Evolutionary conservation across 768 basidiomycete species (phyloP).

Genomic region (Agaricus blazei): DNA sequence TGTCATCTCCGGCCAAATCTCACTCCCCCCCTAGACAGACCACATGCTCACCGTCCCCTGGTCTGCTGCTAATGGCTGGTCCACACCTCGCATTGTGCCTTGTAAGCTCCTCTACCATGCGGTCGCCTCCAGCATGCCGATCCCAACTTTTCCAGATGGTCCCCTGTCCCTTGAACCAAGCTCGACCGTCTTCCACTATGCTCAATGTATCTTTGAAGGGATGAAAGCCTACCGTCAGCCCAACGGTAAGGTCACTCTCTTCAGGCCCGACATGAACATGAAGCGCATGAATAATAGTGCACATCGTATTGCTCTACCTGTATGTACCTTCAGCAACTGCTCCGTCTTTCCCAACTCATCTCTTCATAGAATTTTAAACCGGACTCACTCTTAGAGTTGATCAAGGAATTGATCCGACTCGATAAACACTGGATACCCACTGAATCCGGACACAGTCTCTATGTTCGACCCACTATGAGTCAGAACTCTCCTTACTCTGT

Average conservation of each 20-base stretch:
- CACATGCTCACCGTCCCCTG: constrained; percentile 85
- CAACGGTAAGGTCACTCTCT: constrained; percentile 71
- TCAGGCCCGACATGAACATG: constrained; percentile 98
- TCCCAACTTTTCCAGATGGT: constrained; percentile 43
- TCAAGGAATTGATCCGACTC: constrained; percentile 79
- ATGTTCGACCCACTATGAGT: constrained; percentile 78
- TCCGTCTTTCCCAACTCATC: not conserved
- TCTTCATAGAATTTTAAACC: constrained; percentile 66
- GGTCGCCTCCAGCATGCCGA: not conserved
- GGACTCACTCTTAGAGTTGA: constrained; percentile 65
- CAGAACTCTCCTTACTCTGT: not conserved
- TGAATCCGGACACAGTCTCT: constrained; percentile 84
- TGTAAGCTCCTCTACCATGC: constrained; percentile 47
- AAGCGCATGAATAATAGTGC: constrained; percentile 89
- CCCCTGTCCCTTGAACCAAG: constrained; percentile 74
- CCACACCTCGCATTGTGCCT: constrained; percentile 72
- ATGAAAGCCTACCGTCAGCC: constrained; percentile 88
- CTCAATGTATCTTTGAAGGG: constrained; percentile 87
- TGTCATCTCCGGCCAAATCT: not conserved
- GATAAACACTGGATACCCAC: constrained; percentile 92
- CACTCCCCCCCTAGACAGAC: constrained; percentile 52
- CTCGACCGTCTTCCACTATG: constrained; percentile 85
- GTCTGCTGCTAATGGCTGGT: constrained; percentile 74
- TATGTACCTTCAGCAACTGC: constrained; percentile 26
- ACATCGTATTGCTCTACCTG: constrained; percentile 68